Base-by-base conservation (phyloP, 2,329 filamentous ascomycete genomes). In the Diplocarpon rosae region DNA sequence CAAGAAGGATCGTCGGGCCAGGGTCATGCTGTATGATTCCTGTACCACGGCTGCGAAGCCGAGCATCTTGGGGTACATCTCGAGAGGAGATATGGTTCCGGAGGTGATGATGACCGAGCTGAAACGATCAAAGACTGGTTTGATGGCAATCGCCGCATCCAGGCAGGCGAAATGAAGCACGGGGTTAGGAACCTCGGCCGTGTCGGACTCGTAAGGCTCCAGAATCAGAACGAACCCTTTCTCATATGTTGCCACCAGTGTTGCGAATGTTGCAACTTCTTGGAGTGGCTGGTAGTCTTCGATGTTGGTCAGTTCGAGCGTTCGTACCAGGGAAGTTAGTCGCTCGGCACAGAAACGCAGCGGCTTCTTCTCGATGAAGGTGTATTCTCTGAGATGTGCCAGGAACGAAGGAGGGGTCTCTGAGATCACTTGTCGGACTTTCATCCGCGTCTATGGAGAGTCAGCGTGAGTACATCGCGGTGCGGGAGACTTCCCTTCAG, bases 51-150 rank as follows among this genome's bases (percentile, higher is more conserved):
- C 87, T 9, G 75, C 74, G 66, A 98, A 98, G 42, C 87, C 84
- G 20, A 98, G 79, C 89, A 98, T 98, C 60, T 95, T 95, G 0
- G 92, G 93, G 59, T 98, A 98, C 84, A 98, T 98, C 62, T 98
- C 93, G 3, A 98, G 68, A 0, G 92, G 92, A 1, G 92, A 96
- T 49, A 98, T 87, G 1, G 92, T 98, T 51, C 92, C 92, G 0
- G 92, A 96, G 0, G 92, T 98, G 62, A 98, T 96, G 60, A 98
- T 94, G 52, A 98, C 92, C 1, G 92, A 96, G 63, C 86, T 89
- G 64, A 98, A 98, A 41, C 92, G 82, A 48, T 98, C 90, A 59
- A 98, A 95, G 5, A 98, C 90, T 0, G 92, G 92, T 51, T 92
- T 93, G 59, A 98, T 98, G 34, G 93, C 92, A 53, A 98, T 98